Percentiles rank a stretch among this genome's conserved stretches.
Conservation (phyloP, 169 alveolate genomes). For the Plasmodium gonderi region DNA sequence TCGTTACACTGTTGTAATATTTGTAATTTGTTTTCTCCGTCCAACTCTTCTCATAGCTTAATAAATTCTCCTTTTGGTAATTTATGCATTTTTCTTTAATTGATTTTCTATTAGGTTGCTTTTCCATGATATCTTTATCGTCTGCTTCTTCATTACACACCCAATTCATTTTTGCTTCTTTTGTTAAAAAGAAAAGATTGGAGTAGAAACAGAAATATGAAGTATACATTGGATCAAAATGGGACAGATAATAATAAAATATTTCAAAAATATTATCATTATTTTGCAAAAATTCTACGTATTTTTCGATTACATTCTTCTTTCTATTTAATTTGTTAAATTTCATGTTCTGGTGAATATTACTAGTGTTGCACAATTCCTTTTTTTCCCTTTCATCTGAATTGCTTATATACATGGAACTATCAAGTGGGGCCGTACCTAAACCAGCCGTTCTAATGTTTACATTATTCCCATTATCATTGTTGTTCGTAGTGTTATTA, state of each 20-base stretch:
- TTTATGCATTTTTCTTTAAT: background rate
- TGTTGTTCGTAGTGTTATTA: background rate
- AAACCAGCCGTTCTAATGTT: background rate
- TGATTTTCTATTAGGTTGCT: too few relatives aligned
- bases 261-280: slow-evolving; percentile 44
- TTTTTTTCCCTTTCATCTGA: background rate
- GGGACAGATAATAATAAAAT: slow-evolving; percentile 58
- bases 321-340: slow-evolving; percentile 23
- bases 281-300: slow-evolving; percentile 12
- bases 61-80: background rate
- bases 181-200: slow-evolving; percentile 21
- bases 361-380: background rate
- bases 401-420: background rate
- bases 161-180: background rate
- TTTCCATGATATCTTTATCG: too few relatives aligned
- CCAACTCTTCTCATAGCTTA: background rate
- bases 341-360: background rate
- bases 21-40: background rate
- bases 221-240: slow-evolving; percentile 52
- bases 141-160: background rate
- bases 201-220: slow-evolving; percentile 37
- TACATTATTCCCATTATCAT: background rate
- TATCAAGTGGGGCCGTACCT: background rate
- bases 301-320: slow-evolving; percentile 18
- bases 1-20: background rate